Evolutionary conservation across 805 yeast genomes (phyloP), one percentile per base, ranked within the genome.

Genomic region (Ogataea polymorpha): DNA sequence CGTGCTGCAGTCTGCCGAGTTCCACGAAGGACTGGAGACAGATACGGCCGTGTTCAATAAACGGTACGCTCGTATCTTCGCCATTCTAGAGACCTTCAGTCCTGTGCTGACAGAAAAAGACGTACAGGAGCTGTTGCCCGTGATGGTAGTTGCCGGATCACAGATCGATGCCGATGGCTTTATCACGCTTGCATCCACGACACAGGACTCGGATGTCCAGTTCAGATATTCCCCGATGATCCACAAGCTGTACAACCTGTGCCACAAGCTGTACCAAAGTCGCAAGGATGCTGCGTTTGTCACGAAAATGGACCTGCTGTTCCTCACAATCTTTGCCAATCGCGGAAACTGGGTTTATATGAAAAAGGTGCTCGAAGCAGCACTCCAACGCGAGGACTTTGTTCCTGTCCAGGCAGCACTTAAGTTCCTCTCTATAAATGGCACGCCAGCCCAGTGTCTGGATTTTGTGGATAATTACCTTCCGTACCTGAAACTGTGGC

Each of bases 1-100:
- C 2, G 42, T 54, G 1, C 34, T 59, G 6, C 63, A 59, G 35
- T 62, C 67, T 5, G 32, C 49, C 5, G 65, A 61, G 45, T 50
- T 62, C 33, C 54, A 57, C 39, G 27, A 30, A 10, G 41, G 40
- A 12, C 18, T 45, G 6, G 18, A 12, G 1, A 24, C 33, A 12
- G 45, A 46, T 23, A 13, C 31, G 8, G 37, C 45, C 9, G 51
- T 48, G 12, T 61, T 56, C 41, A 43, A 46, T 25, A 46, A 46
- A 14, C 48, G 65, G 38, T 49, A 49, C 17, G 39, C 35, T 3
- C 46, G 48, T 17, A 44, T 59, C 3, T 39, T 41, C 15, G 32
- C 41, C 16, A 23, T 48, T 2, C 20, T 61, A 15, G 44, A 51
- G 6, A 37, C 43, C 3, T 58, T 47, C 43, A 50, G 51, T 11